Conservation (phyloP, 176 grass and related monocot genomes). For the Avena eriantha region DNA sequence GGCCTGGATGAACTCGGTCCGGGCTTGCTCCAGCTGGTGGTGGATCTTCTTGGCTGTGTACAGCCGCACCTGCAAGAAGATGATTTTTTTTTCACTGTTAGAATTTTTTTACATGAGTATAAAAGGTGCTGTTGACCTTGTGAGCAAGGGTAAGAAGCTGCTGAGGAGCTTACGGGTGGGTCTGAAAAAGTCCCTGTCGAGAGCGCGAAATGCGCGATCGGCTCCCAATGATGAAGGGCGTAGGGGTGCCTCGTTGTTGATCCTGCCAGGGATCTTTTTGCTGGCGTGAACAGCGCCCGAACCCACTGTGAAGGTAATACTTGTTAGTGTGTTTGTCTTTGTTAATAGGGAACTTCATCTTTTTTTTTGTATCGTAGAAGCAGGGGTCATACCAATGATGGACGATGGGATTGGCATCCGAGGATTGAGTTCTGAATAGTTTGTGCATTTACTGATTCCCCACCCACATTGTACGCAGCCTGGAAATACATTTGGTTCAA, state of each 20-base stretch:
- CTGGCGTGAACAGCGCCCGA: slow-evolving; percentile 56
- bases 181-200: slow-evolving; percentile 88
- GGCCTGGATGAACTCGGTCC: slow-evolving; percentile 75
- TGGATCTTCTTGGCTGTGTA: slow-evolving; percentile 77
- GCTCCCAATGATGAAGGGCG: slow-evolving; percentile 63
- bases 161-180: slow-evolving; percentile 63
- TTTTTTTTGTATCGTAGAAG: neutral
- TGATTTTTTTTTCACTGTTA: too few relatives aligned
- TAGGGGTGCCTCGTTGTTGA: slow-evolving; percentile 63
- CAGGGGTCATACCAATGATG: slow-evolving; percentile 66
- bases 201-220: slow-evolving; percentile 82
- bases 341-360: neutral
- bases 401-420: slow-evolving; percentile 86
- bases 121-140: too few relatives aligned
- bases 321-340: slow-evolving; percentile 19
- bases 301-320: slow-evolving; percentile 60
- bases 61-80: slow-evolving; percentile 60
- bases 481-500: slow-evolving; percentile 21
- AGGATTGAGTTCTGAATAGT: slow-evolving; percentile 88
- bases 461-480: slow-evolving; percentile 93
- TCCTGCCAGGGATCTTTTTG: slow-evolving; percentile 50
- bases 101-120: too few relatives aligned
- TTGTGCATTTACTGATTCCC: slow-evolving; percentile 88
- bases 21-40: slow-evolving; percentile 68
- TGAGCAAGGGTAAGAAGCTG: slow-evolving; percentile 44